Evolutionary conservation across 2,329 filamentous ascomycete species (phyloP), one percentile per base, ranked within the genome.

Genomic region (Stagonosporopsis cucurbitacearum): DNA sequence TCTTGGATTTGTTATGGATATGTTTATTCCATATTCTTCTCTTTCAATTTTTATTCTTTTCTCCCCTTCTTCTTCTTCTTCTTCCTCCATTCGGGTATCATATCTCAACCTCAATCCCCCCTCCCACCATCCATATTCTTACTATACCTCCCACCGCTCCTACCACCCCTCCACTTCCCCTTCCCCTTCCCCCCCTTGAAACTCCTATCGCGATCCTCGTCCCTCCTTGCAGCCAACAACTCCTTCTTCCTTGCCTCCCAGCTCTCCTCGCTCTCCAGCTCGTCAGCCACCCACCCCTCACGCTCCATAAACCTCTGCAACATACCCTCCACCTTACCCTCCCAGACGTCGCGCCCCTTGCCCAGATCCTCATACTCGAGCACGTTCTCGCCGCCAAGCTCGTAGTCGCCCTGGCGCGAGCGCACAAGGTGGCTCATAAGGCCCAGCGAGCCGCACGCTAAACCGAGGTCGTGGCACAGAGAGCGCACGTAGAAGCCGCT

Each of bases 401-500:
- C 83, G 68, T 96, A 98, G 58, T 92, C 86, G 17, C 87, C 90
- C 77, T 99, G 95, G 48, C 90, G 86, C 3, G 86, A 89, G 50
- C 95, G 88, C 53, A 89, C 84, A 19, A 99, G 84, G 65, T 90
- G 87, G 20, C 90, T 86, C 94, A 99, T 98, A 63, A 95, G 82
- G 30, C 85, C 95, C 22, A 91, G 87, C 12, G 92, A 96, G 48
- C 85, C 87, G 13, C 97, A 82, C 64, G 91, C 92, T 63, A 87
- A 81, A 20, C 94, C 95, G 3, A 99, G 83, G 69, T 99, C 95
- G 72, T 98, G 92, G 67, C 92, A 93, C 65, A 99, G 86, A 54
- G 90, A 96, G 60, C 95, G 89, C 13, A 99, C 93, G 75, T 99
- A 99, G 81, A 97, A 99, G 35, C 95, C 95, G 0, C 92, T 96